Conservation (phyloP, 106 monocot species). For the Gastrodia elata region DNA sequence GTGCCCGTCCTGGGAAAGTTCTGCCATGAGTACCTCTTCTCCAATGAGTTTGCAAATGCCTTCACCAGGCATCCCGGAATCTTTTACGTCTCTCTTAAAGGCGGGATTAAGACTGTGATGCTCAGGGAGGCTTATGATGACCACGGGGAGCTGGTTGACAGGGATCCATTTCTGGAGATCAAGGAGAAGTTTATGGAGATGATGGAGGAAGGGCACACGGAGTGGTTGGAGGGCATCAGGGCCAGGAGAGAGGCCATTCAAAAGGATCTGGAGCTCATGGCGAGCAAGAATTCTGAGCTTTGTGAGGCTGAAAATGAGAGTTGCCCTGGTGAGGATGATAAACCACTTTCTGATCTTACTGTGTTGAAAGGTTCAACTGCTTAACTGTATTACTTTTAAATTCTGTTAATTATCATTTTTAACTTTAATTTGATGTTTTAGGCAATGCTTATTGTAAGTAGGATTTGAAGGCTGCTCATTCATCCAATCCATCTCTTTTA, state of each 20-base stretch:
- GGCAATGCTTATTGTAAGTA: background rate
- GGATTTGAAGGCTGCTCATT: background rate
- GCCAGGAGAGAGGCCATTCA: conserved; percentile 30
- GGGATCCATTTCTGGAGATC: conserved; percentile 68
- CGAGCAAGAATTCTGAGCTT: conserved; percentile 17
- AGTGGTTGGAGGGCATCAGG: conserved; percentile 48
- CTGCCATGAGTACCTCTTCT: conserved; percentile 57
- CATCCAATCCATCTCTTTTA: background rate
- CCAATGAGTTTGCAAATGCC: conserved; percentile 60
- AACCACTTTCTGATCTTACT: background rate
- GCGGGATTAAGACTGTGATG: conserved; percentile 83
- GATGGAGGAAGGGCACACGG: conserved; percentile 56
- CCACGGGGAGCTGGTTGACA: conserved; percentile 54
- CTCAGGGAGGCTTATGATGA: conserved; percentile 70
- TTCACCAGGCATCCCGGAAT: conserved; percentile 82
- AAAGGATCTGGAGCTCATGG: conserved; percentile 30
- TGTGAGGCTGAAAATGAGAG: conserved; percentile 1
- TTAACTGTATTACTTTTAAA: background rate
- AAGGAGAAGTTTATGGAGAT: conserved; percentile 72
- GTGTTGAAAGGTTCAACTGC: background rate
- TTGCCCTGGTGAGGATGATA: background rate
- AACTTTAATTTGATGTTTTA: background rate
- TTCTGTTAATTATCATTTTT: background rate
- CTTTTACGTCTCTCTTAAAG: conserved; percentile 85
- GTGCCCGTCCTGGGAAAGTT: conserved; percentile 76